Evolutionary conservation across 2,329 filamentous ascomycete species (phyloP).

Genomic region (Pseudogymnoascus sp.): DNA sequence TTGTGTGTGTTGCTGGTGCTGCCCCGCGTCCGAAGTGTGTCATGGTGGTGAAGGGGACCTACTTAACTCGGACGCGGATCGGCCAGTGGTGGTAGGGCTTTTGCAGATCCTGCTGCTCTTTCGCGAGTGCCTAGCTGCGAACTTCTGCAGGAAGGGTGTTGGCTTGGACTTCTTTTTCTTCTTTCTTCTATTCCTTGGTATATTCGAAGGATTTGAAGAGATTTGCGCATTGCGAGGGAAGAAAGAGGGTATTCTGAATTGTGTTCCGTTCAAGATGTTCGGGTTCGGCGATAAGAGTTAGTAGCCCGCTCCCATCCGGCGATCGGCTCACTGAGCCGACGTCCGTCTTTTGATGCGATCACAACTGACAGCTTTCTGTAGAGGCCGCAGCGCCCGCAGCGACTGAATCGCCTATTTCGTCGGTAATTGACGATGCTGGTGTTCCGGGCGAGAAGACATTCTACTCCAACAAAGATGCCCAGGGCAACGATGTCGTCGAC

Average conservation of each 20-base stretch:
- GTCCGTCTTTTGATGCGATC: background rate
- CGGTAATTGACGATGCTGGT: background rate
- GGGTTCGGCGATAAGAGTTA: constrained; percentile 7
- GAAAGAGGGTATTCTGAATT: background rate
- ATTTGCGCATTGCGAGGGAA: background rate
- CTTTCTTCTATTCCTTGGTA: background rate
- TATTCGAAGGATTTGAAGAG: background rate
- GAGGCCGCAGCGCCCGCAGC: background rate
- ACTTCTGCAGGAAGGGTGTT: background rate
- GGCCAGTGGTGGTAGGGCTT: background rate
- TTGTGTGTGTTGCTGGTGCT: background rate
- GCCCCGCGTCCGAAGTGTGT: background rate
- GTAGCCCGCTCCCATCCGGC: background rate
- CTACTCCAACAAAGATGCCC: constrained; percentile 2
- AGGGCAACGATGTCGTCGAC: constrained; percentile 13
- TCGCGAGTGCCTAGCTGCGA: background rate
- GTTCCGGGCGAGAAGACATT: background rate
- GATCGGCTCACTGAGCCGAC: background rate
- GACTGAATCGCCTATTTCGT: background rate
- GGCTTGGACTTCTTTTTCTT: background rate
- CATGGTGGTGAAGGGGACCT: background rate
- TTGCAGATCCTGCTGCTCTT: background rate
- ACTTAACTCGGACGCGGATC: background rate
- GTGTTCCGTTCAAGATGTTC: background rate
- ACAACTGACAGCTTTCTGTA: background rate